These are phyloP conservation scores for Elaeagnus macrophylla DNA, from an alignment of 306 rosid genomes.

Conservation along the genomic window DNA sequence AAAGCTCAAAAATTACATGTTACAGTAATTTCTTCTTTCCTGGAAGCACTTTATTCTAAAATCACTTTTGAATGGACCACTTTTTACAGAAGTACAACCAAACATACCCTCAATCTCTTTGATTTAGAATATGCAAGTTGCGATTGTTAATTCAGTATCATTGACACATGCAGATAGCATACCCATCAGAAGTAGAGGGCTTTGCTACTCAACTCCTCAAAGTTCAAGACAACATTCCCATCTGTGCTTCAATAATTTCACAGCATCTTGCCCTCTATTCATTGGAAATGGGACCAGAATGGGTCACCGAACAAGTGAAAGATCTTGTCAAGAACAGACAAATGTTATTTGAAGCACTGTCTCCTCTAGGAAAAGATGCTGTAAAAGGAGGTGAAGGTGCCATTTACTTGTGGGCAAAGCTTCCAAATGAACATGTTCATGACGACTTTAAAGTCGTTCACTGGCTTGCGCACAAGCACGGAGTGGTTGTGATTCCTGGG, in stretches of 20 bases:
- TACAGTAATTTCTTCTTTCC: too few species aligned
- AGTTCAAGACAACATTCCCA: constrained; percentile 98
- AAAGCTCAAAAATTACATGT: too few species aligned
- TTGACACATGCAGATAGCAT: constrained; percentile 66
- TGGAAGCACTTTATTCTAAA: too few species aligned
- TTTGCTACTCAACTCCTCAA: constrained; percentile 72
- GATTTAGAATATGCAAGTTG: not conserved
- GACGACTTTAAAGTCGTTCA: constrained; percentile 72
- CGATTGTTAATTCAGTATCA: not conserved
- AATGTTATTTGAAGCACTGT: constrained; percentile 53
- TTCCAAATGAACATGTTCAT: constrained; percentile 41
- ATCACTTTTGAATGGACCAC: too few species aligned
- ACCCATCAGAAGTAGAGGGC: constrained; percentile 78
- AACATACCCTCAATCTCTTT: too few species aligned
- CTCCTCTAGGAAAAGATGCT: constrained; percentile 66
- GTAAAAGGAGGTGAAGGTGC: constrained; percentile 98
- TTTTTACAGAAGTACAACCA: too few species aligned
- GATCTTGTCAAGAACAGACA: constrained; percentile 54
- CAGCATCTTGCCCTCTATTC: constrained; percentile 84
- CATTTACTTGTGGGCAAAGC: constrained; percentile 92
- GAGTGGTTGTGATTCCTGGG: constrained; percentile 83
- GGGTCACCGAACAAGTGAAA: constrained; percentile 65
- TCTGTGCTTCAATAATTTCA: constrained; percentile 82
- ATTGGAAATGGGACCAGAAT: constrained; percentile 62
- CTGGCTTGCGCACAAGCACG: constrained; percentile 77